Conservation (phyloP, 208 protist genomes). For the Acanthamoeba healyi region DNA sequence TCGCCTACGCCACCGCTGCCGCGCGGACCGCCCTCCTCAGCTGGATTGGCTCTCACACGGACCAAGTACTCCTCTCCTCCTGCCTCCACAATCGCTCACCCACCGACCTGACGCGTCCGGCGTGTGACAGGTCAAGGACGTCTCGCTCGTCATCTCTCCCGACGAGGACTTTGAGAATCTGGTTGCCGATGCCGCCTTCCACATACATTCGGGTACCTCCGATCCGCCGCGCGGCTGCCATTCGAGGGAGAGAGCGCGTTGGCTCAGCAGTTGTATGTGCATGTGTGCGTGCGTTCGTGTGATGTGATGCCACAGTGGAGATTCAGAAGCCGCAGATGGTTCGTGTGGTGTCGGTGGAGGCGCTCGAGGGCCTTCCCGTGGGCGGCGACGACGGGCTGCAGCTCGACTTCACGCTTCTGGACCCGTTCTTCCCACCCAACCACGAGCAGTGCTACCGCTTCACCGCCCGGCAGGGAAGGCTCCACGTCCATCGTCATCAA, state of each 20-base stretch:
- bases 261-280: too few species aligned
- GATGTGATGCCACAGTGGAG: background rate
- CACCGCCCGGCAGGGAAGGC: background rate
- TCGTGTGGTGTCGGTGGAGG: background rate
- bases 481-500: background rate
- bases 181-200: conserved; percentile 23
- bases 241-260: too few species aligned
- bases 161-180: conserved; percentile 48
- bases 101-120: background rate
- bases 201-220: background rate
- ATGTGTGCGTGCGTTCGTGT: too few species aligned
- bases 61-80: background rate
- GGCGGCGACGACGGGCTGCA: background rate
- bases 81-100: background rate
- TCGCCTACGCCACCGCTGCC: background rate
- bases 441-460: conserved; percentile 1
- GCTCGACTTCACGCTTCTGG: conserved; percentile 48
- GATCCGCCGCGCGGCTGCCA: background rate
- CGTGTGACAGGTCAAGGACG: background rate
- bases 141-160: background rate
- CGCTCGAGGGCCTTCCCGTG: background rate
- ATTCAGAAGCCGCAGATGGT: conserved; percentile 52
- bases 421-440: conserved; percentile 11
- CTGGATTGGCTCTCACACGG: conserved; percentile 1
- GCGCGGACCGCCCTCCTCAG: conserved; percentile 16